phyloP scores from a whole-genome alignment of 371 early-diverging fungal genomes.

The Mortierella sp. region DNA sequence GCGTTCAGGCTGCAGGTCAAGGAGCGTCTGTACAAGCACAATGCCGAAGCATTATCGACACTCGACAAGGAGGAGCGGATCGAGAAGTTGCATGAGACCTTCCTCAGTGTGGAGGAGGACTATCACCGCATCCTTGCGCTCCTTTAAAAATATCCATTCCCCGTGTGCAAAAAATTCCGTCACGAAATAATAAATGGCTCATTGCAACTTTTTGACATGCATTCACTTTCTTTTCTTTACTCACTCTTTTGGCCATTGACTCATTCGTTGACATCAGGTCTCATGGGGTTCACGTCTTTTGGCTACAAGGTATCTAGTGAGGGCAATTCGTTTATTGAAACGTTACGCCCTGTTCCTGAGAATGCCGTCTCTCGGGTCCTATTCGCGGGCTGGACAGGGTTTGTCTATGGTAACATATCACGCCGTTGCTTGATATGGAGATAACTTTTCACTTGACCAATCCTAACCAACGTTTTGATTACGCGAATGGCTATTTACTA shows the following conservation, averaged over 20 bases:
- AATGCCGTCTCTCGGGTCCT: slow-evolving; percentile 2
- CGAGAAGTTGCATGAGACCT: slow-evolving; percentile 83
- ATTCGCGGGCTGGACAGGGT: slow-evolving; percentile 36
- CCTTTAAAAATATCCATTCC: no score
- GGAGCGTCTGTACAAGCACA: slow-evolving; percentile 81
- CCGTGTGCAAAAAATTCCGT: no score
- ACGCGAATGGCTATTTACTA: neutral
- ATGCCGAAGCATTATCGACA: slow-evolving; percentile 62
- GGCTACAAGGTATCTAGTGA: neutral
- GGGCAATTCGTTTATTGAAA: neutral
- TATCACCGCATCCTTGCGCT: slow-evolving; percentile 79
- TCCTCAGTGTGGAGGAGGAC: slow-evolving; percentile 80
- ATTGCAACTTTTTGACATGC: neutral
- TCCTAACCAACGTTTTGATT: neutral
- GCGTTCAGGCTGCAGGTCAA: slow-evolving; percentile 86
- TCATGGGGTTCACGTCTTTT: neutral
- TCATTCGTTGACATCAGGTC: no score
- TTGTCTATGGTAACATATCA: slow-evolving; percentile 15
- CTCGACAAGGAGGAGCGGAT: slow-evolving; percentile 77
- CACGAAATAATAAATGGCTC: neutral
- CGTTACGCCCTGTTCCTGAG: neutral
- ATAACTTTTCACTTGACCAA: neutral
- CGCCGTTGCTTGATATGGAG: no score
- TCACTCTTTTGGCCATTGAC: neutral
- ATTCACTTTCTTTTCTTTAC: neutral